Evolutionary conservation across 371 early-diverging fungal species (phyloP), one percentile per base, ranked within the genome.

Genomic region (Mortierella sp.): DNA sequence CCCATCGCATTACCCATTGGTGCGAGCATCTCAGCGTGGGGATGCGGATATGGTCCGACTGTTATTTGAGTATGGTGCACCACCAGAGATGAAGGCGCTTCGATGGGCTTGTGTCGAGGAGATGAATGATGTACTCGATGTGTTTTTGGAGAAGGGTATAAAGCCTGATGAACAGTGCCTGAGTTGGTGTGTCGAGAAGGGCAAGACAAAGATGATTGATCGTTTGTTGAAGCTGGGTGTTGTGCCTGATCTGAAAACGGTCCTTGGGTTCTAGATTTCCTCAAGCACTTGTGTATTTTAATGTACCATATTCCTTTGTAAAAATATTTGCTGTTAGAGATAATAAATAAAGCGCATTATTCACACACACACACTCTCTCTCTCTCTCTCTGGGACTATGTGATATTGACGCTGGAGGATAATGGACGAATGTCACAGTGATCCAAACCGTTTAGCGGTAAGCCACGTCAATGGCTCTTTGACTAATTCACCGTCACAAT

Each of bases 41-140:
- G 75, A 80, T 62, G 47, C 69, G n/a, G 72, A 72, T 35, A 75
- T 80, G 75, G 75, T 75, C 22, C 63, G 47, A 62, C 26, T 72
- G 10, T 26, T 80, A n/a, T 32, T 80, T 10, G 57, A 52, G 1
- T 47, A 22, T 14, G 81, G 81, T 22, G 81, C 81, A 12, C 69
- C 69, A 8, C 73, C 70, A 2, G 81, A 80, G 22, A 68, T 75
- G 26, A 72, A 64, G 55, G 81, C 75, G 2, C 43, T 80, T 16
- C 72, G 75, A 35, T 75, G 75, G 75, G 76, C 75, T 2, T 75
- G 75, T 54, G 81, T 75, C 3, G 76, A 75, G 32, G 75, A 80
- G 61, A 72, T 65, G 24, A n/a, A 75, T 32, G 70, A 68, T 1
- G 63, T 80, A 26, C 16, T 80, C 54, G 81, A 80, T 55, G 14